phyloP scores from a whole-genome alignment of 2,329 filamentous ascomycete genomes.

The Botryotinia narcissicola region DNA sequence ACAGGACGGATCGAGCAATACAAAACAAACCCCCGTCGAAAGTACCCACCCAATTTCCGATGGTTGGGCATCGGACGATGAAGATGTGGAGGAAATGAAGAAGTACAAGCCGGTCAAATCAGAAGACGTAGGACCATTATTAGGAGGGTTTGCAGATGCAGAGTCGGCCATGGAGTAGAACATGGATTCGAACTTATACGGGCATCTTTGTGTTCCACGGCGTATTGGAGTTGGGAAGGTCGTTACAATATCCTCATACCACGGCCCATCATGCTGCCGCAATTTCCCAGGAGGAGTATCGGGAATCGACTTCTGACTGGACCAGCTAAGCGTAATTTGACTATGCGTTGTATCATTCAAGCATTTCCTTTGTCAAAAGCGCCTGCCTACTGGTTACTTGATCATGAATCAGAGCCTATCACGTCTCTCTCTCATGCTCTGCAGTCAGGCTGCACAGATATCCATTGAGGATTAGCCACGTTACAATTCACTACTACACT shows the following conservation, averaged over 20 bases:
- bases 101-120: slow-evolving; percentile 36
- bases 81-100: slow-evolving; percentile 36
- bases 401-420: slow-evolving; percentile 35
- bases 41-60: slow-evolving; percentile 36
- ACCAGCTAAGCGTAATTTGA: slow-evolving; percentile 38
- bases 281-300: slow-evolving; percentile 30
- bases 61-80: slow-evolving; percentile 46
- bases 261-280: slow-evolving; percentile 29
- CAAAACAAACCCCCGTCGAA: slow-evolving; percentile 35
- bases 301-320: slow-evolving; percentile 37
- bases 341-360: slow-evolving; percentile 40
- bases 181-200: slow-evolving; percentile 28
- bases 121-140: slow-evolving; percentile 37
- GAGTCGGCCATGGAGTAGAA: slow-evolving; percentile 35
- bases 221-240: slow-evolving; percentile 34
- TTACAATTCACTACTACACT: slow-evolving; percentile 36
- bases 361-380: slow-evolving; percentile 38
- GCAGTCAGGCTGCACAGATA: slow-evolving; percentile 37
- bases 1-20: slow-evolving; percentile 44
- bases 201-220: slow-evolving; percentile 33
- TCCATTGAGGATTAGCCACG: slow-evolving; percentile 39
- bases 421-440: slow-evolving; percentile 33
- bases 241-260: slow-evolving; percentile 34
- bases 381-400: slow-evolving; percentile 38
- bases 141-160: slow-evolving; percentile 39